These are phyloP conservation scores for Alloteropsis angusta DNA, from an alignment of 202 grass and related monocot species.

Conservation along the genomic window DNA sequence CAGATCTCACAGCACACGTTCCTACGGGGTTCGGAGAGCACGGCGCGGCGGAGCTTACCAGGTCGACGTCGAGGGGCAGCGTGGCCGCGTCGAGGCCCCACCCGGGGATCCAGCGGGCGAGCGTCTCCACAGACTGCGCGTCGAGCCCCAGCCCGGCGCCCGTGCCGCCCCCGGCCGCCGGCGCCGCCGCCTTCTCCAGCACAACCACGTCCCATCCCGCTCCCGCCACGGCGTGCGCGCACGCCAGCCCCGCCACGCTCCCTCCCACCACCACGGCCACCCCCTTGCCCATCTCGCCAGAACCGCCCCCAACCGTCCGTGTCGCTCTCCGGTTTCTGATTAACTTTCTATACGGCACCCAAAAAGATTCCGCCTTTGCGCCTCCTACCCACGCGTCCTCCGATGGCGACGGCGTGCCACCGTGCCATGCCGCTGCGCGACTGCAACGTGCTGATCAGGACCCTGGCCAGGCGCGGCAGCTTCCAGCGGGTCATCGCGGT, in stretches of 20 bases:
- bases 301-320: background rate
- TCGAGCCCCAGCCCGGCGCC: conserved; percentile 84
- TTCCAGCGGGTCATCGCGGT: conserved; percentile 32
- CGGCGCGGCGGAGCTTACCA: conserved; percentile 36
- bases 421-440: conserved; percentile 35
- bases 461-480: conserved; percentile 31
- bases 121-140: conserved; percentile 48
- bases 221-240: conserved; percentile 58
- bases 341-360: conserved; percentile 13
- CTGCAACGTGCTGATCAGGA: conserved; percentile 54
- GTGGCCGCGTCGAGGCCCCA: conserved; percentile 24
- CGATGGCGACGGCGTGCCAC: conserved; percentile 22
- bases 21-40: background rate
- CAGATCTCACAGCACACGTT: background rate
- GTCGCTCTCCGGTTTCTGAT: conserved; percentile 7
- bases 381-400: conserved; percentile 14
- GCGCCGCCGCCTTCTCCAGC: conserved; percentile 58
- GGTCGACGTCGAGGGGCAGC: conserved; percentile 54
- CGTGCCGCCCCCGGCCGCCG: conserved; percentile 48
- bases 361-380: conserved; percentile 11
- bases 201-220: conserved; percentile 57
- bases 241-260: conserved; percentile 68
- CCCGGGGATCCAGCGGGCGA: conserved; percentile 52
- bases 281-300: conserved; percentile 9
- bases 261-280: conserved; percentile 74